phyloP scores from a whole-genome alignment of 1,284 basidiomycete genomes.

The Xerocomus cyaneibrunnescens region DNA sequence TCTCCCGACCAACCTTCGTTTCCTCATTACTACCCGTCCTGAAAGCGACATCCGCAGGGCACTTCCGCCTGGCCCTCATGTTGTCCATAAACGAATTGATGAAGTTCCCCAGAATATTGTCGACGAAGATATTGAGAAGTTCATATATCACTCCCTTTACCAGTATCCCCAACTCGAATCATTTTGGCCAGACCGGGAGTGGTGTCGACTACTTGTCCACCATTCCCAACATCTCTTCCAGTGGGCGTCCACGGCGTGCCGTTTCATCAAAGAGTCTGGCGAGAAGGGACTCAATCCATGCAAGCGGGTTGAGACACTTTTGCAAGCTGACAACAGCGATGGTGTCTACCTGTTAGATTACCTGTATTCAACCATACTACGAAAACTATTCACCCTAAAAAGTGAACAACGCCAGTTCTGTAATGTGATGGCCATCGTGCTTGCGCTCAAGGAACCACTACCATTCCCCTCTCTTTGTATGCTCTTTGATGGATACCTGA shows the following conservation, averaged over 20 bases:
- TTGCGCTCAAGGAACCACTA: not conserved
- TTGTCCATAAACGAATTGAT: not conserved
- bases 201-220: conserved; percentile 5
- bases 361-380: not conserved
- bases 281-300: not conserved
- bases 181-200: not conserved
- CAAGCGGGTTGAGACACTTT: not conserved
- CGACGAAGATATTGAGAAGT: not conserved
- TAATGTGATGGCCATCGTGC: not conserved
- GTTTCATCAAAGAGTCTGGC: not conserved
- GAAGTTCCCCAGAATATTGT: not conserved
- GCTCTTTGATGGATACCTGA: not conserved
- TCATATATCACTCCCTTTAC: not conserved
- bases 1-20: not conserved
- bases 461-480: not conserved
- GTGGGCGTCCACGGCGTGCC: not conserved
- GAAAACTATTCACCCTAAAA: not conserved
- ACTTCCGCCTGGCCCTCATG: not conserved
- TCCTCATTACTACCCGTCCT: conserved; percentile 5
- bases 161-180: not conserved
- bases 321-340: not conserved
- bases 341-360: not conserved
- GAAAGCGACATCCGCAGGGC: conserved; percentile 1
- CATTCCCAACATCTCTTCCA: too few species aligned
- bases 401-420: not conserved